Evolutionary conservation across 352 stramenopile species (phyloP).

Genomic region (Pythium dissimile): DNA sequence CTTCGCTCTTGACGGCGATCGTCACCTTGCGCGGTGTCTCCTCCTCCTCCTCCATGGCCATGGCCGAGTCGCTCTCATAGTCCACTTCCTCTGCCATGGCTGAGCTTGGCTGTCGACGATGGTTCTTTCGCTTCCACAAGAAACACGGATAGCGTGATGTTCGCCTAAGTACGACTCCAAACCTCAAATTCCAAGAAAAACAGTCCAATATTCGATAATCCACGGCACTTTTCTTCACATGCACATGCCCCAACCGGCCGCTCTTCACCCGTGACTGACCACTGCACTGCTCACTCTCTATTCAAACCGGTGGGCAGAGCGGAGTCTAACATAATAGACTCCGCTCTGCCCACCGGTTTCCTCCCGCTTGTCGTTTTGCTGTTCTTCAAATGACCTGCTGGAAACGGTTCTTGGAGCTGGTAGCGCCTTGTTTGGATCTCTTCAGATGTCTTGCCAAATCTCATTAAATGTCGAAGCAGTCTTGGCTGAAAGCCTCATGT

Average conservation of each 20-base stretch:
- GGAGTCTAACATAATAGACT: too few species aligned
- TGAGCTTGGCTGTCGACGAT: not conserved
- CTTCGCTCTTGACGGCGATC: constrained; percentile 8
- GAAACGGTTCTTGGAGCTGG: too few species aligned
- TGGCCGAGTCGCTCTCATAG: constrained; percentile 87
- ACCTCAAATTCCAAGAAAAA: constrained; percentile 2
- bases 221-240: not conserved
- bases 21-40: constrained; percentile 30
- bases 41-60: constrained; percentile 76
- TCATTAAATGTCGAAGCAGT: constrained; percentile 33
- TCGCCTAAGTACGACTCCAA: constrained; percentile 1
- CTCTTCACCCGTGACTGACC: not conserved
- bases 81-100: constrained; percentile 86
- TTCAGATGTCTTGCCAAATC: constrained; percentile 39
- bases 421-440: too few species aligned
- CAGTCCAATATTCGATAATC: not conserved
- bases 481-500: constrained; percentile 38
- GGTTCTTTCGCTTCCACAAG: not conserved
- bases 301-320: too few species aligned
- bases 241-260: not conserved
- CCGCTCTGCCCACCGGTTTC: too few species aligned
- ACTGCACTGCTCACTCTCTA: too few species aligned
- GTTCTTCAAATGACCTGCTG: too few species aligned
- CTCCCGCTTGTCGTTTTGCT: too few species aligned
- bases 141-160: not conserved